phyloP scores from a whole-genome alignment of 129 eudicot genomes.

The Glebionis coronaria region DNA sequence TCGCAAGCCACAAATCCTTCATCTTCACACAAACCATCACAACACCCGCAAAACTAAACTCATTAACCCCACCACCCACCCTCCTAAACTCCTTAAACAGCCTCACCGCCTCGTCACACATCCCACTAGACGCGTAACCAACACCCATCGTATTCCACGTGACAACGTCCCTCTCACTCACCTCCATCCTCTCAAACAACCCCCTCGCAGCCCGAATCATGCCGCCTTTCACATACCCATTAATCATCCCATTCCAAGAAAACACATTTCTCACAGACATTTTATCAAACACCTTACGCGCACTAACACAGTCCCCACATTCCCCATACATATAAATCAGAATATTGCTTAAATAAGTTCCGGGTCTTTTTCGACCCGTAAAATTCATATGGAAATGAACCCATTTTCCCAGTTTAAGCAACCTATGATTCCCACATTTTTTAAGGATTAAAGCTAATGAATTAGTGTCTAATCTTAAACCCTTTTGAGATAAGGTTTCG shows the following conservation, averaged over 20 bases:
- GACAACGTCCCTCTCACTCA: slow-evolving; percentile 66
- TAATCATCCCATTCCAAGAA: slow-evolving; percentile 77
- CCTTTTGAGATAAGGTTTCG: slow-evolving; percentile 38
- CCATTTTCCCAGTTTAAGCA: slow-evolving; percentile 64
- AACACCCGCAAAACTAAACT: slow-evolving; percentile 63
- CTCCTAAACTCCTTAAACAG: slow-evolving; percentile 47
- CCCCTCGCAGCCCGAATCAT: slow-evolving; percentile 56
- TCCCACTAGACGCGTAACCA: slow-evolving; percentile 57
- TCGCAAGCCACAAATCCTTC: slow-evolving; percentile 46
- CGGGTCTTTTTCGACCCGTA: slow-evolving; percentile 54
- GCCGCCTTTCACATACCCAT: slow-evolving; percentile 75
- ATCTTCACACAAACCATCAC: slow-evolving; percentile 50
- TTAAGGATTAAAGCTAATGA: slow-evolving; percentile 46
- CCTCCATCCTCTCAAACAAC: slow-evolving; percentile 60
- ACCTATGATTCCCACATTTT: slow-evolving; percentile 44
- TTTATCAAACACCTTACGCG: slow-evolving; percentile 75
- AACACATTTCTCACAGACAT: slow-evolving; percentile 64
- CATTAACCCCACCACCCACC: slow-evolving; percentile 41
- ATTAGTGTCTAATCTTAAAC: slow-evolving; percentile 48
- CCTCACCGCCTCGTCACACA: slow-evolving; percentile 45
- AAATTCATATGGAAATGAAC: slow-evolving; percentile 62
- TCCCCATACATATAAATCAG: slow-evolving; percentile 54
- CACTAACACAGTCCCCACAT: slow-evolving; percentile 55
- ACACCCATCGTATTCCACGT: slow-evolving; percentile 78
- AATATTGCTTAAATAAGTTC: slow-evolving; percentile 47